Evolutionary conservation across 2,329 filamentous ascomycete species (phyloP).

Genomic region (Aspergillus nomiae): DNA sequence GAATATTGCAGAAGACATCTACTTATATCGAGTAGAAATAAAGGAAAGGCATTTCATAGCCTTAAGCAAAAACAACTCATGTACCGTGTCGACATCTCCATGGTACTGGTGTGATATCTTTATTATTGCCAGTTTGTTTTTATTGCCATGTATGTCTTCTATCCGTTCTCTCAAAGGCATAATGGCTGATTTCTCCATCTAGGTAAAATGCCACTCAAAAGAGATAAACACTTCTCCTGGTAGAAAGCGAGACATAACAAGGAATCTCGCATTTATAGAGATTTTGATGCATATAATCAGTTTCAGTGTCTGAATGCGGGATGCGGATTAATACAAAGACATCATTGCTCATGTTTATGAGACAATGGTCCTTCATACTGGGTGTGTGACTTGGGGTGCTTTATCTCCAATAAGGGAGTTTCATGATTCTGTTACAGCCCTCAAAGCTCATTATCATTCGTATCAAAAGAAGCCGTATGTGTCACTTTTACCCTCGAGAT

Average conservation of each 20-base stretch:
- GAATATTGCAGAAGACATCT: background rate
- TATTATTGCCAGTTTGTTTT: rapidly evolving
- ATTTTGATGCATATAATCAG: background rate
- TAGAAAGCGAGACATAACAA: background rate
- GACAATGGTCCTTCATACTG: background rate
- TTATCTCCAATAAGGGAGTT: background rate
- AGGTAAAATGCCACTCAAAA: background rate
- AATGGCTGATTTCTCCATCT: background rate
- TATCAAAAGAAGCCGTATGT: background rate
- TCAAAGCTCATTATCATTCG: background rate
- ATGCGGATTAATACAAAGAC: background rate
- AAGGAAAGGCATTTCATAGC: background rate
- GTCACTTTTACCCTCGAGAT: too few relatives aligned
- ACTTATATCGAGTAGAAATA: background rate
- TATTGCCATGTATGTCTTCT: too few relatives aligned
- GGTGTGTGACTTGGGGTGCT: background rate
- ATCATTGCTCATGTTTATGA: background rate
- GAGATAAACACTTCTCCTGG: background rate
- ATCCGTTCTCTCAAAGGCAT: background rate
- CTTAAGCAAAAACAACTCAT: background rate
- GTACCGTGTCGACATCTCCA: background rate
- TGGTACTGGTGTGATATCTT: background rate
- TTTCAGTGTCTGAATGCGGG: background rate
- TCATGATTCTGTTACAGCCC: background rate
- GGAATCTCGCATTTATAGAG: background rate